A percentile compares a stretch with the other conserved stretches of the same genome.
phyloP scores from a whole-genome alignment of 345 rosid species.

The Mercurialis annua region DNA sequence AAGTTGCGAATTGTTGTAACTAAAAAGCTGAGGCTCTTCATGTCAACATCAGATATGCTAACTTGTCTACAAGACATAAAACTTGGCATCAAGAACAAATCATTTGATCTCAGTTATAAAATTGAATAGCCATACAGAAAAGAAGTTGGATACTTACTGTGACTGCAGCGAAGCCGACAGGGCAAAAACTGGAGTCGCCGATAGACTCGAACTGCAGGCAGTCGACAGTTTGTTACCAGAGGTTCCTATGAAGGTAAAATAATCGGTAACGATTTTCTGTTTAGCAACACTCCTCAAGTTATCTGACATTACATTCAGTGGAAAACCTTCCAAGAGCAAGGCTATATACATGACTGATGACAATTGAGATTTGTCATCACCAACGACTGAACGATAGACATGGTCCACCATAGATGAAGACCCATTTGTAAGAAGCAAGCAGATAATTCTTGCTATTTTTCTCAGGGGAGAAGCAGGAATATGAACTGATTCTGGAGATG shows the following conservation, averaged over 20 bases:
- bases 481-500: slow-evolving; percentile 52
- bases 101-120: not conserved
- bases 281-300: slow-evolving; percentile 43
- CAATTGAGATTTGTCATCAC: slow-evolving; percentile 38
- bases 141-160: slow-evolving; percentile 47
- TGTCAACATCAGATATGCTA: slow-evolving; percentile 43
- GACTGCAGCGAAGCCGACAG: slow-evolving; percentile 70
- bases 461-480: slow-evolving; percentile 60
- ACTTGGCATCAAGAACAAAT: slow-evolving; percentile 17
- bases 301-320: slow-evolving; percentile 55
- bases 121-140: not conserved
- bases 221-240: slow-evolving; percentile 33
- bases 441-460: slow-evolving; percentile 61
- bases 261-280: slow-evolving; percentile 56
- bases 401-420: slow-evolving; percentile 48
- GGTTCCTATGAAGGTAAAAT: slow-evolving; percentile 45
- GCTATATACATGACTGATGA: slow-evolving; percentile 50
- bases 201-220: slow-evolving; percentile 33
- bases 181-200: slow-evolving; percentile 55
- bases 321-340: slow-evolving; percentile 75
- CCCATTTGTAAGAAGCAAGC: slow-evolving; percentile 53
- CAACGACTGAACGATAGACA: slow-evolving; percentile 41
- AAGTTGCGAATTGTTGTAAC: slow-evolving; percentile 38
- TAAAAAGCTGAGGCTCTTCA: slow-evolving; percentile 63
- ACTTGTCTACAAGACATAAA: slow-evolving; percentile 50